Conservation (phyloP, 331 rosid genomes). For the Pyrus hybrid region DNA sequence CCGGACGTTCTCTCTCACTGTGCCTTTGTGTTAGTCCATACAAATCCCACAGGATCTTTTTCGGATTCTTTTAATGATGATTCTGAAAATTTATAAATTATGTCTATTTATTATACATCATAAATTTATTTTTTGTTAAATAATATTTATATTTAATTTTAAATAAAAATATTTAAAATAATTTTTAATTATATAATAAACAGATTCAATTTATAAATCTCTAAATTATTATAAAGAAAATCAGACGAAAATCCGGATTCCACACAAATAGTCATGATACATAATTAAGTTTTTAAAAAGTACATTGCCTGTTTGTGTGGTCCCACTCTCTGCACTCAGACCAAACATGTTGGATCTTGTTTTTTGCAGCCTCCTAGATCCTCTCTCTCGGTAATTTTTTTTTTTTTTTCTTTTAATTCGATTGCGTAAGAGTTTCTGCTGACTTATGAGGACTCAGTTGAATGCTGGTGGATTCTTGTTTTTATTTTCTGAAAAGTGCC, state of each 20-base stretch:
- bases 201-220: rapidly evolving
- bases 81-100: too few relatives aligned
- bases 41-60: background rate
- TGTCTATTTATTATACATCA: too few relatives aligned
- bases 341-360: background rate
- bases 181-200: too few relatives aligned
- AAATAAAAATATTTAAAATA: too few relatives aligned
- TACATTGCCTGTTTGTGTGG: background rate
- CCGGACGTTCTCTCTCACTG: background rate
- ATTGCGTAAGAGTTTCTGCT: background rate
- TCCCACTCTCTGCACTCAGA: background rate
- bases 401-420: background rate
- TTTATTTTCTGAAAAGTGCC: background rate
- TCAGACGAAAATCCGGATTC: too few relatives aligned
- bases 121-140: too few relatives aligned
- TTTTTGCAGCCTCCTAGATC: background rate
- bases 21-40: background rate
- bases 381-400: background rate
- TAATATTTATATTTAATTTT: too few relatives aligned
- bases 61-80: too few relatives aligned
- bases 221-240: rapidly evolving
- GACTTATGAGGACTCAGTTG: background rate
- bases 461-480: background rate
- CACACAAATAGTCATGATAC: background rate
- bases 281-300: background rate